Evolutionary conservation across 176 grass and related monocot genomes (phyloP).

Genomic region (Ananas comosus): DNA sequence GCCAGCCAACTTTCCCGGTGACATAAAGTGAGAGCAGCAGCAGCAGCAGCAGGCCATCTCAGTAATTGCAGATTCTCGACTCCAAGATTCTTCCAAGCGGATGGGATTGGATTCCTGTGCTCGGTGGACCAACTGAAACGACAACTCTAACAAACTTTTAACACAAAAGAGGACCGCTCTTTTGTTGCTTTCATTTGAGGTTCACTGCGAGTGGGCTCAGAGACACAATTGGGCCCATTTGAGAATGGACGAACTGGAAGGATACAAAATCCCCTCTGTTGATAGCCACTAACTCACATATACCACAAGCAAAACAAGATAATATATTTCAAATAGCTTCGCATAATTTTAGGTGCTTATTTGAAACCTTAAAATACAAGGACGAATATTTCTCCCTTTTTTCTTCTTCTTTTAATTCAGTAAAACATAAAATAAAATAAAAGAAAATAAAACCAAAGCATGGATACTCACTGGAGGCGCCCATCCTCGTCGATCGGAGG

Average conservation of each 20-base stretch:
- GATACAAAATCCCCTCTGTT: neutral
- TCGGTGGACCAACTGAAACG: slow-evolving; percentile 1
- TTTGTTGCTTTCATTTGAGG: neutral
- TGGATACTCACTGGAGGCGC: slow-evolving; percentile 42
- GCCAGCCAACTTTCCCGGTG: too few species aligned
- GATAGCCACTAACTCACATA: too few species aligned
- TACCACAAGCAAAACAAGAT: too few species aligned
- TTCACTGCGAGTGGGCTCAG: too few species aligned
- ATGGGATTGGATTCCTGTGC: neutral
- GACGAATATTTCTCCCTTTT: too few species aligned
- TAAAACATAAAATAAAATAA: too few species aligned
- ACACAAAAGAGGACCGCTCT: neutral
- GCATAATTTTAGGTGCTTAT: too few species aligned
- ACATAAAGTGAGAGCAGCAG: neutral
- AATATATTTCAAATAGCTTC: too few species aligned
- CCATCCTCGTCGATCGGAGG: slow-evolving; percentile 71
- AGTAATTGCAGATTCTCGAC: neutral
- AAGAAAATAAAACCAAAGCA: neutral
- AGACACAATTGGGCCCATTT: too few species aligned
- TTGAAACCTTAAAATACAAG: too few species aligned
- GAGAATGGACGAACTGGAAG: neutral
- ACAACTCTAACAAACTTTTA: neutral
- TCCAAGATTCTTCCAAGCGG: neutral
- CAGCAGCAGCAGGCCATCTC: neutral
- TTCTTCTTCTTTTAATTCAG: too few species aligned